Evolutionary conservation across 2,329 filamentous ascomycete species (phyloP), one percentile per base, ranked within the genome.

Genomic region (Paecilomyces sp.): DNA sequence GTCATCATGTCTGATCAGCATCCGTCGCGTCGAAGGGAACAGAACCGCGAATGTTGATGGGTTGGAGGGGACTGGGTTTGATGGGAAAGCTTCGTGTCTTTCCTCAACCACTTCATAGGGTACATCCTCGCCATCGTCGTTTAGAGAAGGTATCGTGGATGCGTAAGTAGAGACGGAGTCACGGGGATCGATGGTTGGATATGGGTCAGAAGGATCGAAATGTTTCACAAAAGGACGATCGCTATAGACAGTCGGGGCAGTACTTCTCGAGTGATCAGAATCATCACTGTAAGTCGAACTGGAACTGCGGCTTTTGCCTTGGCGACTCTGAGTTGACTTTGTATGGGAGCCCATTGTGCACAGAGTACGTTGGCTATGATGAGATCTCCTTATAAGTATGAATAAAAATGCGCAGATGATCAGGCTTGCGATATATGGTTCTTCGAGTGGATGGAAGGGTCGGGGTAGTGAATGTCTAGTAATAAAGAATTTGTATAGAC

Each of bases 1-100:
- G 75, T 97, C 91, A 71, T 97, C 94, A 71, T 97, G 93, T 30
- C 89, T 86, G 69, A 99, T 91, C 36, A 85, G 85, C 57, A 97
- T 79, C 59, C 90, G 85, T 71, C 91, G 86, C 65, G 88, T 83
- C 8, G 92, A 95, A 11, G 94, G 93, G 73, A 97, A 99, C 57
- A 96, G 83, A 58, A 87, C 83, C 28, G 87, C 88, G 72, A 97
- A 97, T 65, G 92, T 88, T 60, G 88, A 82, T 3, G 93, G 89
- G 1, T 88, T 92, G 1, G 92, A 91, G 11, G 92, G 84, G 30
- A 90, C 82, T 34, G 90, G 85, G 63, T 88, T 85, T 64, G 83
- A 79, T 64, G 87, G 82, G 62, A 87, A 82, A 52, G 84, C 77
- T 57, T 88, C 86, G 65, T 84, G 83, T 60, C 80, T 73, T 54